phyloP scores from a whole-genome alignment of 73 alveolate genomes.

The Tetrahymena thermophila region DNA sequence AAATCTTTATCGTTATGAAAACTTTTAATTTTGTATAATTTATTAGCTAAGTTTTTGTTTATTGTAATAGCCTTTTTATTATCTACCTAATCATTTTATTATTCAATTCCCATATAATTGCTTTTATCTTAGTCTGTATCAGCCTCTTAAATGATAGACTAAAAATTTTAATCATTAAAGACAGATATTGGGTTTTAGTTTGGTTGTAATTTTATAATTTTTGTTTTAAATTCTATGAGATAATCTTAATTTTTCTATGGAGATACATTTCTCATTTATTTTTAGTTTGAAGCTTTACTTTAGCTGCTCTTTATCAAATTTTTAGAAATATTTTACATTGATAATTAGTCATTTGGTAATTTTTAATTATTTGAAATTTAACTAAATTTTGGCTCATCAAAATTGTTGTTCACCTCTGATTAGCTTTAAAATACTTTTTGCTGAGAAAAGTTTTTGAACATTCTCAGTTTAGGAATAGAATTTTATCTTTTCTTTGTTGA shows the following conservation, averaged over 20 bases:
- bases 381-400: neutral
- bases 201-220: neutral
- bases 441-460: neutral
- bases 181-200: neutral
- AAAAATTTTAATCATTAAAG: neutral
- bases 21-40: neutral
- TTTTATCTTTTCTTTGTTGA: neutral
- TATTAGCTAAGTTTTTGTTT: neutral
- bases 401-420: neutral
- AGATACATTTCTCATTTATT: neutral
- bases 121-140: neutral
- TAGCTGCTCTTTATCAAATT: neutral
- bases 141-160: neutral
- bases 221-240: neutral
- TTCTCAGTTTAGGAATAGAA: neutral
- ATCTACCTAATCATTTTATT: neutral
- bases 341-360: neutral
- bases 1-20: neutral
- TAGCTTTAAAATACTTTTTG: neutral
- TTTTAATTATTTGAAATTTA: neutral
- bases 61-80: neutral
- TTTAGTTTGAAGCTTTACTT: neutral
- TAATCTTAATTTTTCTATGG: neutral
- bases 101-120: neutral
- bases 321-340: neutral